These are phyloP conservation scores for Heracleum sosnowskyi DNA, from an alignment of 129 eudicot genomes.

Conservation along the genomic window DNA sequence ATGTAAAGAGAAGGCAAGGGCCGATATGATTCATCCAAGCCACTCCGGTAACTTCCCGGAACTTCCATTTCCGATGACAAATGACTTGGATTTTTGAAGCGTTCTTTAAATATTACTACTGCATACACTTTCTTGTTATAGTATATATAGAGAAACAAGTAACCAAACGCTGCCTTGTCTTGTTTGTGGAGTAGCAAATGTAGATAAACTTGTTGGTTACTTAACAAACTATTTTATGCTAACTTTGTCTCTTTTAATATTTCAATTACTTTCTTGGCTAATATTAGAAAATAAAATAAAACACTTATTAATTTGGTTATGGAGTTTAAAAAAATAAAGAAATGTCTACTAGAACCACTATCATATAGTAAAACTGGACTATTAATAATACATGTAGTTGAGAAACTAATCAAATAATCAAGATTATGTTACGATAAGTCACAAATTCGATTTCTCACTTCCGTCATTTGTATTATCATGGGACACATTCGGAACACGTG, in stretches of 20 bases:
- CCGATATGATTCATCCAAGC: constrained; percentile 54
- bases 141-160: neutral
- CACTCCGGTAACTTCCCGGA: constrained; percentile 14
- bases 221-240: constrained; percentile 2
- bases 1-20: constrained; percentile 64
- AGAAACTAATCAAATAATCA: no score
- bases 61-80: constrained; percentile 26
- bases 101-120: neutral
- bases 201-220: constrained; percentile 5
- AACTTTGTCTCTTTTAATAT: neutral
- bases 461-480: no score
- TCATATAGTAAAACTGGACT: no score
- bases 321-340: no score
- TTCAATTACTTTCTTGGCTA: neutral
- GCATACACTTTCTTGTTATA: neutral
- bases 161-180: constrained; percentile 5
- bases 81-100: neutral
- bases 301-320: no score
- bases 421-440: no score
- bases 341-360: no score
- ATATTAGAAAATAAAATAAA: no score
- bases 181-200: constrained; percentile 7
- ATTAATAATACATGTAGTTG: no score
- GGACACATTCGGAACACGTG: no score
- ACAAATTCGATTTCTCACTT: no score